Percentiles rank a stretch among this genome's conserved stretches.
Evolutionary conservation across 805 yeast species (phyloP).

Genomic region (Candida corydali): DNA sequence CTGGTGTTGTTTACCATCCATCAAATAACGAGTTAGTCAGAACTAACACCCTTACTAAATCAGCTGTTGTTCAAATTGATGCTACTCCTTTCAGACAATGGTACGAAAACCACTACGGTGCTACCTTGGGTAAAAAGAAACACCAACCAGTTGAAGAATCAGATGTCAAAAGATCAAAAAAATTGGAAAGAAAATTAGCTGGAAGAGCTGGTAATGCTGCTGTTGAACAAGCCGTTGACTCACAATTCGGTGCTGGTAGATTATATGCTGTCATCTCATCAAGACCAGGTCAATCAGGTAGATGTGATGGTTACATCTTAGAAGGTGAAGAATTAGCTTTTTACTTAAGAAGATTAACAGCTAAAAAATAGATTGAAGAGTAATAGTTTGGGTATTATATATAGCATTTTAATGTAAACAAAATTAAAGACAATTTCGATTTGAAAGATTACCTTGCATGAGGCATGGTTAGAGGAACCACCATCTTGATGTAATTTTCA

Average conservation of each 20-base stretch:
- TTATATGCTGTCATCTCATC: slow-evolving; percentile 98
- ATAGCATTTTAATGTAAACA: slow-evolving; percentile 2
- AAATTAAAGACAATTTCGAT: neutral
- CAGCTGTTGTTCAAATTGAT: slow-evolving; percentile 98
- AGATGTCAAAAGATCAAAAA: slow-evolving; percentile 67
- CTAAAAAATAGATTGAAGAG: slow-evolving; percentile 75
- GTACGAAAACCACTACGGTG: slow-evolving; percentile 98
- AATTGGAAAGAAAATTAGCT: slow-evolving; percentile 89
- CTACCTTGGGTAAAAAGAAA: slow-evolving; percentile 74
- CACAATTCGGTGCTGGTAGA: slow-evolving; percentile 99
- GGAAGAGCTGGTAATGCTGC: slow-evolving; percentile 81
- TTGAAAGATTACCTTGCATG: neutral
- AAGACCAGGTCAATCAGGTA: slow-evolving; percentile 99
- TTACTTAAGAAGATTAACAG: slow-evolving; percentile 99
- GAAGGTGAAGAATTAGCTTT: slow-evolving; percentile 99
- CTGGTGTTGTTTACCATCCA: slow-evolving; percentile 98
- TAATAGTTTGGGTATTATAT: neutral
- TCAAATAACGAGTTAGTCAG: slow-evolving; percentile 99
- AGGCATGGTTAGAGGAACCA: too few species aligned
- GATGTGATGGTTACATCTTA: slow-evolving; percentile 99
- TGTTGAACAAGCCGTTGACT: slow-evolving; percentile 85
- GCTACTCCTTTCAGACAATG: slow-evolving; percentile 99
- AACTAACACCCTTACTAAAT: slow-evolving; percentile 98
- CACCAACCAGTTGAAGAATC: slow-evolving; percentile 40
- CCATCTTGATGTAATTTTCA: too few species aligned